A percentile compares a stretch with the other conserved stretches of the same genome.
Conservation (phyloP, 176 grass and related monocot genomes). For the Saccharum spontaneum region DNA sequence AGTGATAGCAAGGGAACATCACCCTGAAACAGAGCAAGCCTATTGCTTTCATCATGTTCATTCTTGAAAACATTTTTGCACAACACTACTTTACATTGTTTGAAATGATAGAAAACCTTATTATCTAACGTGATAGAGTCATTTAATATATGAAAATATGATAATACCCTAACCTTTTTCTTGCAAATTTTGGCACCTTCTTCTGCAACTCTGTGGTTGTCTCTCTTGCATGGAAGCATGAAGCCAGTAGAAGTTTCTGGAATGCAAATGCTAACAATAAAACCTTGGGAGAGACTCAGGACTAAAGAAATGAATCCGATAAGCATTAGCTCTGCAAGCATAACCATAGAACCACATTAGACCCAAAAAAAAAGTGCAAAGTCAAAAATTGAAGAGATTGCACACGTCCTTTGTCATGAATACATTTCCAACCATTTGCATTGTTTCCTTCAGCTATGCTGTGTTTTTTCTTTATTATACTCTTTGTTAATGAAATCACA, state of each 20-base stretch:
- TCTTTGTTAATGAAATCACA: not conserved
- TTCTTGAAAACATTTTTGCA: not conserved
- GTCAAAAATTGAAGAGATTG: not conserved
- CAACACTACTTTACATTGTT: constrained; percentile 3
- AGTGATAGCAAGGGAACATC: constrained; percentile 73
- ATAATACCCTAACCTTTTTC: constrained; percentile 48
- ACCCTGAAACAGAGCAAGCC: constrained; percentile 56
- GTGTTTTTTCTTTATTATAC: not conserved
- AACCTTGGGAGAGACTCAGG: constrained; percentile 66
- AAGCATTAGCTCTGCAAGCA: constrained; percentile 86
- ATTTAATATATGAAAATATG: not conserved
- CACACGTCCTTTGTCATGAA: not conserved
- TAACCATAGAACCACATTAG: constrained; percentile 26
- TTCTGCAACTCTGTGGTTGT: constrained; percentile 14
- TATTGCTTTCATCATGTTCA: constrained; percentile 10
- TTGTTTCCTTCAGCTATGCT: constrained; percentile 7
- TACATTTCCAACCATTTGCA: not conserved
- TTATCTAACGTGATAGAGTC: not conserved
- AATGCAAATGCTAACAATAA: constrained; percentile 67
- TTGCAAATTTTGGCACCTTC: constrained; percentile 44
- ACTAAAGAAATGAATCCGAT: constrained; percentile 93
- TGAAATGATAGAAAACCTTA: not conserved
- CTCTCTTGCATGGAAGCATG: constrained; percentile 83
- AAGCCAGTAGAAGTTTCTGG: constrained; percentile 37
- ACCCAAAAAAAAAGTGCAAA: not conserved